These are phyloP conservation scores for Exobasidium cylindrosporum DNA, from an alignment of 1,284 basidiomycete species.

Conservation along the genomic window DNA sequence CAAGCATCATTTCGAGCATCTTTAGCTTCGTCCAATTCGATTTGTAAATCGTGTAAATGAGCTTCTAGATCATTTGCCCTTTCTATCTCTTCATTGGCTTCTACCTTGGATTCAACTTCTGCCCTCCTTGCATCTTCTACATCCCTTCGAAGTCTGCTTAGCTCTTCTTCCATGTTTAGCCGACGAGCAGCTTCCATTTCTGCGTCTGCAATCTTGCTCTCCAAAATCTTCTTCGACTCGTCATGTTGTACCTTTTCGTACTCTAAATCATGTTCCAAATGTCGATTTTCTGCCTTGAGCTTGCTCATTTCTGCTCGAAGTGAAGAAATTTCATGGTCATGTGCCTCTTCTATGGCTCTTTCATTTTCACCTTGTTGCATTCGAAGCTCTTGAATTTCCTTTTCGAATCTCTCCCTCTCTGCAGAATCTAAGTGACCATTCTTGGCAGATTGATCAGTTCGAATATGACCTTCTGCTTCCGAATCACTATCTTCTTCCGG, in stretches of 20 bases:
- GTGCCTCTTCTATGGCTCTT: slow-evolving; percentile 5
- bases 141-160: slow-evolving; percentile 36
- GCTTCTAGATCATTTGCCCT: slow-evolving; percentile 39
- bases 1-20: slow-evolving; percentile 38
- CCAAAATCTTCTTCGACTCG: slow-evolving; percentile 11
- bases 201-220: slow-evolving; percentile 25
- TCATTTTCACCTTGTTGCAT: slow-evolving; percentile 8
- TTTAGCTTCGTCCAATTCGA: slow-evolving; percentile 44
- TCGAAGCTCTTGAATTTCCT: slow-evolving; percentile 9
- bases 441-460: not conserved
- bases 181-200: slow-evolving; percentile 40
- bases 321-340: slow-evolving; percentile 14
- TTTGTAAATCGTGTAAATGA: slow-evolving; percentile 33
- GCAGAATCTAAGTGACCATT: not conserved
- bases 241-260: slow-evolving; percentile 1
- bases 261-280: slow-evolving; percentile 5
- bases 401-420: slow-evolving; percentile 11
- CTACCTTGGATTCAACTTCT: slow-evolving; percentile 31
- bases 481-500: slow-evolving; percentile 7
- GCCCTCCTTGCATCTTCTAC: slow-evolving; percentile 33
- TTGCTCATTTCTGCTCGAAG: slow-evolving; percentile 12
- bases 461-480: slow-evolving; percentile 18
- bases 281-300: slow-evolving; percentile 5
- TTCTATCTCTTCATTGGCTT: slow-evolving; percentile 39
- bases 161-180: slow-evolving; percentile 45